phyloP scores from a whole-genome alignment of 1,139 yeast genomes.

The Yamadazyma triangularis region DNA sequence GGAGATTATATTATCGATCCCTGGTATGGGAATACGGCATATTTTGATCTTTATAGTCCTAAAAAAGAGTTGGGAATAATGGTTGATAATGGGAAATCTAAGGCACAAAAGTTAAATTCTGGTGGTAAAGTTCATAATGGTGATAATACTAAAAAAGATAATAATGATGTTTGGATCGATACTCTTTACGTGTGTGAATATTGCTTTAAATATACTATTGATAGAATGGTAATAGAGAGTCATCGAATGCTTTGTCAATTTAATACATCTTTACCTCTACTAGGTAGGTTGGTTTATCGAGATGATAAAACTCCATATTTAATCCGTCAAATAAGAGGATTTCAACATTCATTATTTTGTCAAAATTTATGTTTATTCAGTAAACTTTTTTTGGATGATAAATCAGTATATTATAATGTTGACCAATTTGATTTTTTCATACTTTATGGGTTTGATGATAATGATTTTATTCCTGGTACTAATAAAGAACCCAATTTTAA shows the following conservation, averaged over 20 bases:
- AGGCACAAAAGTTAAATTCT: not conserved
- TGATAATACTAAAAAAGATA: constrained; percentile 1
- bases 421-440: constrained; percentile 79
- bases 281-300: constrained; percentile 69
- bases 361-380: constrained; percentile 84
- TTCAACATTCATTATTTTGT: constrained; percentile 58
- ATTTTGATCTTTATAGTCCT: constrained; percentile 34
- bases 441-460: constrained; percentile 47
- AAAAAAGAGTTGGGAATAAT: constrained; percentile 11
- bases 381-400: constrained; percentile 84
- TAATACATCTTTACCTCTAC: constrained; percentile 27
- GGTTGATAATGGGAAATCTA: not conserved
- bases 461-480: constrained; percentile 14
- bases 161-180: constrained; percentile 47
- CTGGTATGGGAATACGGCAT: constrained; percentile 85
- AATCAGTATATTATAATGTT: constrained; percentile 77
- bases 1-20: constrained; percentile 66
- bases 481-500: constrained; percentile 16
- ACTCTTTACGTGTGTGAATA: constrained; percentile 67
- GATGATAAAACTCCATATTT: constrained; percentile 45
- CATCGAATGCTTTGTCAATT: constrained; percentile 47
- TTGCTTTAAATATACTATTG: constrained; percentile 76
- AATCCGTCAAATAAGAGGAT: constrained; percentile 66
- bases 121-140: constrained; percentile 1
- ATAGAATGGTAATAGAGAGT: constrained; percentile 25